Evolutionary conservation across 108 stramenopile species (phyloP).

Genomic region (Skeletonema marinoi): DNA sequence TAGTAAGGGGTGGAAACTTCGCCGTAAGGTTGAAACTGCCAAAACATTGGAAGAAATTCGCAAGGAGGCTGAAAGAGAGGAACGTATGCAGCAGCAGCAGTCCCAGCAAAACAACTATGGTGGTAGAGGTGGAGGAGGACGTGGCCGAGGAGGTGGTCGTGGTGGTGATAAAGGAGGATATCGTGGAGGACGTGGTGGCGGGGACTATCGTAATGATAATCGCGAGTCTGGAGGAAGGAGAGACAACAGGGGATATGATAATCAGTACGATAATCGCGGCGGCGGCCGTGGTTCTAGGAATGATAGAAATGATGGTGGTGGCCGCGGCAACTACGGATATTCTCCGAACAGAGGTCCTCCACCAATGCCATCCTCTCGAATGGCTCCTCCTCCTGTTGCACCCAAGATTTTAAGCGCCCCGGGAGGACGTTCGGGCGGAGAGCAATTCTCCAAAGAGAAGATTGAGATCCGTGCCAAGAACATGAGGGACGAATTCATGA

Average conservation of each 20-base stretch:
- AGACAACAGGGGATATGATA: constrained; percentile 13
- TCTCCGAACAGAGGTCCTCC: constrained; percentile 8
- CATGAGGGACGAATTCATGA: constrained; percentile 71
- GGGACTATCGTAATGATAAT: constrained; percentile 19
- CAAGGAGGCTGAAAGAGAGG: constrained; percentile 85
- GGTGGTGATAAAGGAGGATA: constrained; percentile 38
- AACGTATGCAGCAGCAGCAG: constrained; percentile 63
- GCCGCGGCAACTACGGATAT: constrained; percentile 12
- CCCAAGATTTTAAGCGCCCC: constrained; percentile 57
- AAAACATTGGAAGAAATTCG: constrained; percentile 92
- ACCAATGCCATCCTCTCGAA: constrained; percentile 15
- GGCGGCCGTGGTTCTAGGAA: constrained; percentile 14
- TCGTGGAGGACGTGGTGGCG: constrained; percentile 18
- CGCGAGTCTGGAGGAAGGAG: constrained; percentile 5
- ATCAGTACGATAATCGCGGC: constrained; percentile 8
- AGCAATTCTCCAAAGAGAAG: constrained; percentile 55
- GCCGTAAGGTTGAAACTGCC: constrained; percentile 91
- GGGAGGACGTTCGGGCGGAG: constrained; percentile 25
- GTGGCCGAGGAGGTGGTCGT: constrained; percentile 33
- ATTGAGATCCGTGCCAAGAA: constrained; percentile 64
- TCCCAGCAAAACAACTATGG: constrained; percentile 51
- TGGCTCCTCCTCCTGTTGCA: constrained; percentile 55
- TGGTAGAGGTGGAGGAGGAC: constrained; percentile 27
- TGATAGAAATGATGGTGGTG: constrained; percentile 23
- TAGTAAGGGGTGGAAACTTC: constrained; percentile 84